Evolutionary conservation across 176 grass and related monocot species (phyloP), one percentile per base, ranked within the genome.

Genomic region (Dactylis glomerata): DNA sequence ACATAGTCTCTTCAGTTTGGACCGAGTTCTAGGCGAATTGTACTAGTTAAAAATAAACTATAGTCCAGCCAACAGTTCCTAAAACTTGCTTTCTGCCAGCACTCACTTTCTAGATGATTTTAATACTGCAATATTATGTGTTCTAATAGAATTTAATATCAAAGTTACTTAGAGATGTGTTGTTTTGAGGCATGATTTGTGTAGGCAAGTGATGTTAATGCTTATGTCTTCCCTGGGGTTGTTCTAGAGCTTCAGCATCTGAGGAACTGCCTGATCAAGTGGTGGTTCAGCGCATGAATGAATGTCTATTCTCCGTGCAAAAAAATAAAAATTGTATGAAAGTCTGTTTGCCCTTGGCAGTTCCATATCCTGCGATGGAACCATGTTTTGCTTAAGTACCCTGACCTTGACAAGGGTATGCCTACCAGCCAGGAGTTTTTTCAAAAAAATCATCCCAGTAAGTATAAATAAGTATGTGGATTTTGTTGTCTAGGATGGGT

Each of bases 181-280:
- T 72, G 16, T 84, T 3, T 12, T 36, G 23, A 33, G 36, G n/a
- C 11, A 23, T 8, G 20, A 61, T 31, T 22, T 69, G 15, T 76
- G 12, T 62, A 62, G 51, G 15, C 15, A 34, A 34, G 62, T 33
- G 62, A 66, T 34, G 36, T 33, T 7, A 36, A 54, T 63, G 31
- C n/a, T 71, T 61, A 16, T 15, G 31, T 24, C 8, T 32, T 62
- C 3, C 9, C 41, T 89, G 14, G 52, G 36, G 30, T 73, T 89
- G 75, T 85, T 81, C 45, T 55, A 97, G 92, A 95, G 79, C 88
- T 97, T 52, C 89, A 95, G 67, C 95, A 97, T 88, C 77, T 92
- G 31, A 83, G 95, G 87, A 93, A 95, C 44, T 93, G 89, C 82
- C 81, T 90, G 92, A 97, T 79, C 67, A 92, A 81, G 92, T 95